Conservation (phyloP, 331 rosid species). For the Spiraea crenata region DNA sequence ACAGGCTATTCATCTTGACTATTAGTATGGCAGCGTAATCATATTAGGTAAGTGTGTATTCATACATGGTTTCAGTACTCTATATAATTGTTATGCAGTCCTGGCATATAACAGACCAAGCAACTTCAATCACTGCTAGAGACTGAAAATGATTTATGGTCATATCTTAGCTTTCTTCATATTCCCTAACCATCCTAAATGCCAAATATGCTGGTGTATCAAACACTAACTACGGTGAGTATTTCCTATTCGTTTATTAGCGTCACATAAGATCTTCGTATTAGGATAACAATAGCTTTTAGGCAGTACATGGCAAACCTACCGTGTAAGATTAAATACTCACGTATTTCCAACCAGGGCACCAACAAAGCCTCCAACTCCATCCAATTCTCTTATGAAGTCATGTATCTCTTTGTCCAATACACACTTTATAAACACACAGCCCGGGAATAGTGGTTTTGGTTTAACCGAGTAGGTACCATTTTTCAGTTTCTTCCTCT, state of each 20-base stretch:
- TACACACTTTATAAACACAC: conserved; percentile 65
- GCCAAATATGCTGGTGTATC: too few species aligned
- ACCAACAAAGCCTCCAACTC: conserved; percentile 88
- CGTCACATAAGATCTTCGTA: not conserved
- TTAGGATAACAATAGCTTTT: not conserved
- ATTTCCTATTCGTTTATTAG: not conserved
- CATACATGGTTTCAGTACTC: not conserved
- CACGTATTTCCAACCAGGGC: conserved; percentile 83
- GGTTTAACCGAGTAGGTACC: conserved; percentile 59
- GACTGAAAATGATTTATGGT: not conserved
- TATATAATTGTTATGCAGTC: not conserved
- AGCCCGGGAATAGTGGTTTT: conserved; percentile 72
- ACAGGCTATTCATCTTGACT: not conserved
- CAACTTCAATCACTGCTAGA: not conserved
- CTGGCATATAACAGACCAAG: not conserved
- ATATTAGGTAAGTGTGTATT: not conserved
- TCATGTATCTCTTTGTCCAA: conserved; percentile 85
- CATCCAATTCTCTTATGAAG: conserved; percentile 62
- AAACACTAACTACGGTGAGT: too few species aligned
- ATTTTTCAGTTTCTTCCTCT: conserved; percentile 63
- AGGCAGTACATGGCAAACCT: not conserved
- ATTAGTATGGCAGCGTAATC: not conserved
- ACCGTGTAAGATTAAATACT: conserved; percentile 30
- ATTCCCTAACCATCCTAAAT: not conserved
- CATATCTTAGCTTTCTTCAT: not conserved